Conservation (phyloP, 805 yeast species). For the Metschnikowia kunwiensis region DNA sequence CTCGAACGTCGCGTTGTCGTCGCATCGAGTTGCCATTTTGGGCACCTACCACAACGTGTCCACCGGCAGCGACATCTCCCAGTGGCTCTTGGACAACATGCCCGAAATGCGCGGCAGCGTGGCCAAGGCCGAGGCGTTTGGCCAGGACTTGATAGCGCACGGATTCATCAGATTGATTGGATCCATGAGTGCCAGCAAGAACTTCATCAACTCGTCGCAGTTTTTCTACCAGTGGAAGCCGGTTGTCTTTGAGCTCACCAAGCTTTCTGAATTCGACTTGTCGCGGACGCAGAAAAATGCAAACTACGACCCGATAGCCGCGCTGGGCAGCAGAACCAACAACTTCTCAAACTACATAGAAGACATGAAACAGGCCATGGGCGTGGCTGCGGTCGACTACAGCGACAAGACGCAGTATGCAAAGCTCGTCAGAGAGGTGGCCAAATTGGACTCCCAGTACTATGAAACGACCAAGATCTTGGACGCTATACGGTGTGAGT, state of each 20-base stretch:
- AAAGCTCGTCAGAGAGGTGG: slow-evolving; percentile 55
- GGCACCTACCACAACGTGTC: slow-evolving; percentile 64
- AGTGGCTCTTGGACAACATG: slow-evolving; percentile 52
- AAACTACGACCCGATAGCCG: slow-evolving; percentile 14
- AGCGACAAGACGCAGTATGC: slow-evolving; percentile 51
- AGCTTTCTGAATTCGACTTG: slow-evolving; percentile 19
- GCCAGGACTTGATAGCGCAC: slow-evolving; percentile 62
- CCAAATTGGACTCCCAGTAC: slow-evolving; percentile 50
- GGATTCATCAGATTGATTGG: slow-evolving; percentile 69
- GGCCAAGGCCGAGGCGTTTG: slow-evolving; percentile 65
- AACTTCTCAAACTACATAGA: slow-evolving; percentile 35
- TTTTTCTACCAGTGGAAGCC: slow-evolving; percentile 81
- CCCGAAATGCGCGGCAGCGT: slow-evolving; percentile 43
- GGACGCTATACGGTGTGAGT: slow-evolving; percentile 65
- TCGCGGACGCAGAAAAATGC: slow-evolving; percentile 8
- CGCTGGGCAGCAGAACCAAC: slow-evolving; percentile 15
- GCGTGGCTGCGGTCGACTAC: slow-evolving; percentile 40
- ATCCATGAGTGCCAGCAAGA: slow-evolving; percentile 44
- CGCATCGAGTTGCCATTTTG: slow-evolving; percentile 62
- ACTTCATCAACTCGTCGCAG: slow-evolving; percentile 71
- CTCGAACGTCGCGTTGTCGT: slow-evolving; percentile 45
- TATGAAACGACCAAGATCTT: slow-evolving; percentile 52
- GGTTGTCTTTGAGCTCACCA: slow-evolving; percentile 52
- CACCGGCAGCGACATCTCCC: slow-evolving; percentile 58
- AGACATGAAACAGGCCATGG: slow-evolving; percentile 45